phyloP scores from a whole-genome alignment of 2,329 filamentous ascomycete genomes.

The Fusarium palustre region DNA sequence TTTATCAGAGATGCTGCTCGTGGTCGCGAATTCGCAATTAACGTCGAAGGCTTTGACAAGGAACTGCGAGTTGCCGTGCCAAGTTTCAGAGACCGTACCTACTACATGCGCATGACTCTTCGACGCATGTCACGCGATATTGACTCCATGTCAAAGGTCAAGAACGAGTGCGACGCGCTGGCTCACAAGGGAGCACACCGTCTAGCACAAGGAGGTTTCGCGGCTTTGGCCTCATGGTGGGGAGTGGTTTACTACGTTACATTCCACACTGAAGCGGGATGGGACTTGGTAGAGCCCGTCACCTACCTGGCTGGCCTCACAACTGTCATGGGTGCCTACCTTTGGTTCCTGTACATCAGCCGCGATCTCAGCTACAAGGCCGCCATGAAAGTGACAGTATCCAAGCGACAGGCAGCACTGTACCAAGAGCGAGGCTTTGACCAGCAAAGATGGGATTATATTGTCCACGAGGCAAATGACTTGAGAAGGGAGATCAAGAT shows the following conservation, averaged over 20 bases:
- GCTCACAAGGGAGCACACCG: constrained; percentile 83
- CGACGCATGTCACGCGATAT: constrained; percentile 78
- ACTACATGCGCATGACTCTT: constrained; percentile 83
- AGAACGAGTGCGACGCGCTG: constrained; percentile 81
- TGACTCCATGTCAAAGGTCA: constrained; percentile 76
- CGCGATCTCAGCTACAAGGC: constrained; percentile 88
- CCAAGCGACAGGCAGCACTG: constrained; percentile 77
- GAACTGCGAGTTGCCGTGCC: constrained; percentile 85
- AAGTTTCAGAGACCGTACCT: constrained; percentile 89
- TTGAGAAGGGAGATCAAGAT: constrained; percentile 82
- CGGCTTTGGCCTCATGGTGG: constrained; percentile 81
- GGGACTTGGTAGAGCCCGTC: constrained; percentile 91
- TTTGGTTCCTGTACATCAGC: constrained; percentile 95
- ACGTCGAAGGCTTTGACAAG: constrained; percentile 74
- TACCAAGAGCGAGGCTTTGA: constrained; percentile 84
- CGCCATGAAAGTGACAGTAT: constrained; percentile 88
- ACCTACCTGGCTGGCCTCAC: constrained; percentile 90
- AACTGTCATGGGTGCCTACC: constrained; percentile 87
- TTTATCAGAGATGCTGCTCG: constrained; percentile 92
- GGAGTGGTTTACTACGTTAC: constrained; percentile 79
- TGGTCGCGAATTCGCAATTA: constrained; percentile 85
- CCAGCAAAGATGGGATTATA: constrained; percentile 77
- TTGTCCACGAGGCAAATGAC: constrained; percentile 83
- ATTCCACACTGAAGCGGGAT: constrained; percentile 81
- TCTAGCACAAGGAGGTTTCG: constrained; percentile 84